These are phyloP conservation scores for Alternaria triticina DNA, from an alignment of 2,329 filamentous ascomycete species.

Conservation along the genomic window DNA sequence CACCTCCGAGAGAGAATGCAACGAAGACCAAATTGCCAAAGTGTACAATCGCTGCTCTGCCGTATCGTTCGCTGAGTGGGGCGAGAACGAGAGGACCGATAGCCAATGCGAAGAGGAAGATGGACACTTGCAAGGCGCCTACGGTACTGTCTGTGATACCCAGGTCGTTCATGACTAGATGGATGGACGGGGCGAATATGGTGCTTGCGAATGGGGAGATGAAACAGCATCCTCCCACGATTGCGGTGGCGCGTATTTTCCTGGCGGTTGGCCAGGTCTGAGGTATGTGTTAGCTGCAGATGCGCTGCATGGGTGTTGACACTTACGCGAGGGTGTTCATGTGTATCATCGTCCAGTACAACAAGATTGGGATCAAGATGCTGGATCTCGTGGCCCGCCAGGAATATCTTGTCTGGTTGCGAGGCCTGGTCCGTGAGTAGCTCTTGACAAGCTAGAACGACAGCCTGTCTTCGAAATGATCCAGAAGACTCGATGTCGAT, in stretches of 20 bases:
- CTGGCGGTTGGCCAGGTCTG: conserved; percentile 12
- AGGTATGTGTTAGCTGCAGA: not conserved
- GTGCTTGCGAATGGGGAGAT: conserved; percentile 20
- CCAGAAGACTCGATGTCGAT: not conserved
- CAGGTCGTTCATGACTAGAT: conserved; percentile 25
- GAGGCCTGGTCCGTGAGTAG: not conserved
- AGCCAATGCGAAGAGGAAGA: conserved; percentile 40
- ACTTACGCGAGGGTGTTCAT: not conserved
- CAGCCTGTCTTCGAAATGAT: not conserved
- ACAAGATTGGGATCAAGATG: not conserved
- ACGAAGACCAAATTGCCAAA: conserved; percentile 30
- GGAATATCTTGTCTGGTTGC: not conserved
- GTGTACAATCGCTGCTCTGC: conserved; percentile 29
- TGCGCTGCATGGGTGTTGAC: too few relatives aligned
- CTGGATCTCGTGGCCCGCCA: not conserved
- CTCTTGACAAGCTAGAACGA: not conserved
- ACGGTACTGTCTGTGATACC: conserved; percentile 25
- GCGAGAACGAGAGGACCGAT: conserved; percentile 40
- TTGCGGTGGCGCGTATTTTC: conserved; percentile 10
- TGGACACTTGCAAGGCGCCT: conserved; percentile 32
- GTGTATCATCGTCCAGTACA: not conserved
- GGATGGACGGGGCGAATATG: conserved; percentile 38
- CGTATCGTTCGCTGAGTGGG: conserved; percentile 36
- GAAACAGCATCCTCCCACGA: conserved; percentile 13
- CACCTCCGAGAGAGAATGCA: conserved; percentile 32